Evolutionary conservation across 1,284 basidiomycete species (phyloP).

Genomic region (Ceratobasidium sp.): DNA sequence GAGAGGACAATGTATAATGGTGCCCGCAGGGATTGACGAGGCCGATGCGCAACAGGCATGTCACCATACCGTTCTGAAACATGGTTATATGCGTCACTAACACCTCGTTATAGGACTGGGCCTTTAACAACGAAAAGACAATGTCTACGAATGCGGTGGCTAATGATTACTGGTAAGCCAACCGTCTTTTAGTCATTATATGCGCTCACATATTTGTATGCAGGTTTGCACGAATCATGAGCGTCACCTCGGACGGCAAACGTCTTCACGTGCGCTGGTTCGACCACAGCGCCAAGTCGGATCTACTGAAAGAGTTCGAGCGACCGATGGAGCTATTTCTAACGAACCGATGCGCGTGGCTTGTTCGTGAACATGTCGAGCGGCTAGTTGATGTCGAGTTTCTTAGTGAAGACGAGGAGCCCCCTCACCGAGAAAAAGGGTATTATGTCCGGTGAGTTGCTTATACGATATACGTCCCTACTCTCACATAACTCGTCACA

Average conservation of each 20-base stretch:
- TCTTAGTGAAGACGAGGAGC: constrained; percentile 9
- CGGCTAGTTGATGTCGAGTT: constrained; percentile 13
- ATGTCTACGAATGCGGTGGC: background rate
- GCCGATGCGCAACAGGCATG: constrained; percentile 11
- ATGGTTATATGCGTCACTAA: background rate
- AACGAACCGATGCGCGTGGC: constrained; percentile 10
- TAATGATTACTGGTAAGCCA: constrained; percentile 19
- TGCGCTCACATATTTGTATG: background rate
- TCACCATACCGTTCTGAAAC: background rate
- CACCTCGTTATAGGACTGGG: constrained; percentile 24
- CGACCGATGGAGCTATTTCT: constrained; percentile 34
- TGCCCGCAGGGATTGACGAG: constrained; percentile 29
- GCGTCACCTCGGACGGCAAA: background rate
- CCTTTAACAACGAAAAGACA: constrained; percentile 22
- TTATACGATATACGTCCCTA: background rate
- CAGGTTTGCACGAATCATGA: constrained; percentile 36
- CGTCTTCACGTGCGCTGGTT: constrained; percentile 39
- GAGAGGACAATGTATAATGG: constrained; percentile 26
- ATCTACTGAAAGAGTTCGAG: constrained; percentile 19
- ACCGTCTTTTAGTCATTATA: background rate
- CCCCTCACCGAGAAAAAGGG: background rate
- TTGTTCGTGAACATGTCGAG: constrained; percentile 14
- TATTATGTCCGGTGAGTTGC: constrained; percentile 23
- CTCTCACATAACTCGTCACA: background rate
- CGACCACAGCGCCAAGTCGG: constrained; percentile 38